phyloP scores from a whole-genome alignment of 768 basidiomycete genomes.

The Wakefieldia striispora region DNA sequence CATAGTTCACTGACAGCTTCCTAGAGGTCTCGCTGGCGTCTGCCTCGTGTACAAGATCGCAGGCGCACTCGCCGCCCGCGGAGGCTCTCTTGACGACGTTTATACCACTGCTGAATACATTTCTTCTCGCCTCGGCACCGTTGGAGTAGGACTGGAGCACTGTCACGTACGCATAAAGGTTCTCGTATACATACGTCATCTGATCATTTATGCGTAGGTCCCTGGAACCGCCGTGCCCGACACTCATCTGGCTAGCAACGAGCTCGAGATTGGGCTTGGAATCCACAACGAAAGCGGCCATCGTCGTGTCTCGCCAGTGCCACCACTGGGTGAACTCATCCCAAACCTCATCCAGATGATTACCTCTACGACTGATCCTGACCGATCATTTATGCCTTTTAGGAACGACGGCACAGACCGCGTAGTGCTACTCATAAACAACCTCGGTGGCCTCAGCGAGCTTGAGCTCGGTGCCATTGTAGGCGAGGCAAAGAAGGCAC shows the following conservation, averaged over 20 bases:
- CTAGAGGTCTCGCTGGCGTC: conserved; percentile 78
- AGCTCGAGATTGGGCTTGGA: conserved; percentile 88
- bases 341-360: conserved; percentile 68
- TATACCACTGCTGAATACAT: conserved; percentile 63
- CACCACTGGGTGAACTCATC: conserved; percentile 67
- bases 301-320: conserved; percentile 64
- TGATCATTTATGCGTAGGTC: conserved; percentile 43
- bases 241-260: conserved; percentile 53
- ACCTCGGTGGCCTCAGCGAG: conserved; percentile 82
- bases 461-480: conserved; percentile 75
- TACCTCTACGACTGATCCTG: conserved; percentile 68
- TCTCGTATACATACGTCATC: neutral
- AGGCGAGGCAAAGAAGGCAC: conserved; percentile 53
- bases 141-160: conserved; percentile 87
- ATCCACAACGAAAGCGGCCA: conserved; percentile 90
- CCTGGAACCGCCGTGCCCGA: conserved; percentile 68
- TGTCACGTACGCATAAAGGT: conserved; percentile 57
- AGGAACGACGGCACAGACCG: conserved; percentile 58
- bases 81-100: conserved; percentile 68
- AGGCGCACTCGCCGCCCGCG: conserved; percentile 72
- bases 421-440: conserved; percentile 82
- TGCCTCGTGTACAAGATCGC: conserved; percentile 89
- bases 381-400: conserved; percentile 77
- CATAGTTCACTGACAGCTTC: neutral
- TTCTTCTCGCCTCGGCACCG: conserved; percentile 67